Evolutionary conservation across 148 eudicot genomes (phyloP).

Genomic region (Rhododendron molle): DNA sequence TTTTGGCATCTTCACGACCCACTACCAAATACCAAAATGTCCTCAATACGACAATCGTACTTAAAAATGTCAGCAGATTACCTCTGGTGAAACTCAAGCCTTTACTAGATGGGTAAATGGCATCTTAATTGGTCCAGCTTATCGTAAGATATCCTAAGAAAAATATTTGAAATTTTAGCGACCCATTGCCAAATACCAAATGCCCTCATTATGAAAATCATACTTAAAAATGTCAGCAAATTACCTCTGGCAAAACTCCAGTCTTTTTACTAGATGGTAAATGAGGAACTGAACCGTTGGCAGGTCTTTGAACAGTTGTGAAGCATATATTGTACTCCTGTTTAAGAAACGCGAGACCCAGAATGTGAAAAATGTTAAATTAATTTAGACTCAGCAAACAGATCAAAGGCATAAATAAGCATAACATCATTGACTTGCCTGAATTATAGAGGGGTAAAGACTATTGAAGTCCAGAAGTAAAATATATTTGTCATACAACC

Average conservation of each 20-base stretch:
- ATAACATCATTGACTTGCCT: slow-evolving; percentile 38
- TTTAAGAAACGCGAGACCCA: not conserved
- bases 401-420: not conserved
- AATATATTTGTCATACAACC: slow-evolving; percentile 90
- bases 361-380: not conserved
- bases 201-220: no score
- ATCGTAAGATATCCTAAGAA: no score
- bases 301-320: no score
- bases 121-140: no score
- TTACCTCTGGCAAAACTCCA: no score
- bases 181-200: no score
- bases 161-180: no score
- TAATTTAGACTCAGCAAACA: not conserved
- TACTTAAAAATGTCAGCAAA: no score
- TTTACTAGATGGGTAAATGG: slow-evolving; percentile 23
- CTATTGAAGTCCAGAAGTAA: slow-evolving; percentile 97
- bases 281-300: no score
- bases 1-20: not conserved
- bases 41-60: not conserved
- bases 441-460: slow-evolving; percentile 99
- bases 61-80: slow-evolving; percentile 18
- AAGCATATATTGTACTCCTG: no score
- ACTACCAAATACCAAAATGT: not conserved
- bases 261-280: no score
- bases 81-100: slow-evolving; percentile 83